Percentiles rank a stretch among this genome's conserved stretches.
phyloP scores from a whole-genome alignment of 495 filamentous ascomycete genomes.

The Eremomyces bilateralis region DNA sequence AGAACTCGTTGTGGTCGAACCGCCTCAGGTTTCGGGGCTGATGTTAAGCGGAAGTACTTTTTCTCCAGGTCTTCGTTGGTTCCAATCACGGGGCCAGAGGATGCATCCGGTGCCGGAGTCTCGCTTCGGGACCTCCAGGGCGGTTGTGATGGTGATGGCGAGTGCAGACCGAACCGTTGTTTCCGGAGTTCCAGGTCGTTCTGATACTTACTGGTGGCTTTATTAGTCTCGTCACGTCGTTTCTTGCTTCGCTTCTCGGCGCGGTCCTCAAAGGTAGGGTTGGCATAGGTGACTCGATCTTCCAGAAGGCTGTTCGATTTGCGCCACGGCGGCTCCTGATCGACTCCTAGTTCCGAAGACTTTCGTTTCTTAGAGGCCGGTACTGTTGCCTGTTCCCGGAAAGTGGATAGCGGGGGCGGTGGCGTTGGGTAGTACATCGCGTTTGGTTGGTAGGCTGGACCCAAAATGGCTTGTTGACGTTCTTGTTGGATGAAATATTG shows the following conservation, averaged over 20 bases:
- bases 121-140: conserved; percentile 8
- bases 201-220: conserved; percentile 60
- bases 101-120: conserved; percentile 35
- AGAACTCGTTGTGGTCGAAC: conserved; percentile 74
- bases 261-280: conserved; percentile 13
- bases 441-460: neutral
- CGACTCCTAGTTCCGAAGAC: conserved; percentile 21
- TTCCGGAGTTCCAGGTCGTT: conserved; percentile 71
- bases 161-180: conserved; percentile 48
- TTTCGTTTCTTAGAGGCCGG: conserved; percentile 52
- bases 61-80: conserved; percentile 76
- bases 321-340: conserved; percentile 46
- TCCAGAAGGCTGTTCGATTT: conserved; percentile 47
- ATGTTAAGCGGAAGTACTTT: conserved; percentile 79
- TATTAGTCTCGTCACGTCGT: conserved; percentile 21
- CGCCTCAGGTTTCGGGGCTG: conserved; percentile 60
- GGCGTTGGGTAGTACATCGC: neutral
- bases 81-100: conserved; percentile 65
- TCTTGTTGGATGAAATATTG: conserved; percentile 69
- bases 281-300: conserved; percentile 48
- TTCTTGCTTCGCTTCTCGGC: conserved; percentile 37
- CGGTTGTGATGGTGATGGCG: conserved; percentile 1
- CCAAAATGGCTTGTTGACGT: conserved; percentile 4
- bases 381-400: conserved; percentile 5
- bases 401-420: conserved; percentile 1